Base-by-base conservation (phyloP, 2,329 filamentous ascomycete species). In the Epichloe bromicola region DNA sequence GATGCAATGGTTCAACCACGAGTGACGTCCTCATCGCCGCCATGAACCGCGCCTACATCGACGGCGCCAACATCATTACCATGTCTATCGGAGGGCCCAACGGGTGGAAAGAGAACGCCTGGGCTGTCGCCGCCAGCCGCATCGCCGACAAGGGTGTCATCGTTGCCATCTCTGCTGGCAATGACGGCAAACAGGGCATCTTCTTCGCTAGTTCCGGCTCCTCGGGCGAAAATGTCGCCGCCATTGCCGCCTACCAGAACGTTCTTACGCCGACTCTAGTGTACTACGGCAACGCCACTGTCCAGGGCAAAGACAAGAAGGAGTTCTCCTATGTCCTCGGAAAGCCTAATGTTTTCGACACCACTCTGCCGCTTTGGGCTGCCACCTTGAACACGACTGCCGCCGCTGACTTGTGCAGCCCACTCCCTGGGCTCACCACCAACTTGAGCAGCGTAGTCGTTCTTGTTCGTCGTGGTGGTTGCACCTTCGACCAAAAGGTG, bases 21-120 rank as follows among this genome's bases (percentile, higher is more conserved):
- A 46, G 17, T 1, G 78, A 80, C 53, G 65, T 79, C 12, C 58
- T 82, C 50, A 73, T 79, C 40, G 67, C 70, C 12, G 76, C 76
- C 2, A 76, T 75, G 61, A 70, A 74, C 60, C 71, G 67, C 57
- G 79, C 79, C 0, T 76, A 72, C 54, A 71, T 79, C 55, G 76
- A 71, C 11, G 73, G 74, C 26, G 56, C 56, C 17, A 54, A 63
- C 23, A 59, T 64, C 44, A 61, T 65, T 36, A 60, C 55, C 15
- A 44, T 55, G n/a, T 61, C 59, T 11, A 38, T 63, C 34, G 59
- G 60, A 4, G 40, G 33, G 8, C 20, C 51, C 5, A 48, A 40
- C 19, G 54, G 57, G 26, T 30, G 26, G 26, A 30, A 11, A 30
- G 26, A 30, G 3, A 10, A 30, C 8, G 26, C 26, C 4, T 30